Evolutionary conservation across 208 protist species (phyloP), one percentile per base, ranked within the genome.

Genomic region (Wallacemonas collosoma): DNA sequence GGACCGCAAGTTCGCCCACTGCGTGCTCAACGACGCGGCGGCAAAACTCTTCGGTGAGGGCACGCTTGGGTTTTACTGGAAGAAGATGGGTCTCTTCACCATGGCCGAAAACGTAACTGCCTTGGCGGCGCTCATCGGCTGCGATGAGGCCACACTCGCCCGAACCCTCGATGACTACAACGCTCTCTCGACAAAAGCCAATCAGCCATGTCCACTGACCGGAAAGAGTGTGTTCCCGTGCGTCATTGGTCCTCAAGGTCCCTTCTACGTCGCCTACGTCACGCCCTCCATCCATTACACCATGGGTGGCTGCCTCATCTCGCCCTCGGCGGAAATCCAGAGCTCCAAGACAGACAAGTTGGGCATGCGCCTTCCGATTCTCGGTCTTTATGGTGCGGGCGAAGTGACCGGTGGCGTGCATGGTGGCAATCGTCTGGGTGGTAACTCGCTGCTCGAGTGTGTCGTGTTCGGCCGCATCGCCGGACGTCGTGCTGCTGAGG

Each of bases 341-440:
- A 70, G 71, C 60, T 79, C 86, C 68, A 56, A 53, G 54, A 71
- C 68, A 44, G 68, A 68, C 43, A 55, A 72, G 14, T 61, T 64
- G 38, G 68, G 79, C 17, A 39, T 76, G 39, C 75, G 75, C 51
- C 80, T 83, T 12, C 86, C 90, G 39, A 96, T 99, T 50, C 76
- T 71, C 12, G 90, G 92, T n/a, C 86, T 99, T 44, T 99, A 94
- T 78, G 97, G 91, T 51, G 98, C 98, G 0, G 98, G 98, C 61
- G 97, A 99, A 83, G 96, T 98, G 36, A 98, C 98, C 15, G 97
- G 94, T 17, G 98, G 98, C 53, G 89, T 99, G 62, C 98, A 99
- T 79, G 98, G 98, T 57, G 68, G 73, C 12, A 99, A 99, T 76
- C 89, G 98, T 40, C 90, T 99, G 11, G 98, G 91, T 48, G 98